These are phyloP conservation scores for Vigna reflexopilosa DNA, from an alignment of 306 rosid species.

Conservation along the genomic window DNA sequence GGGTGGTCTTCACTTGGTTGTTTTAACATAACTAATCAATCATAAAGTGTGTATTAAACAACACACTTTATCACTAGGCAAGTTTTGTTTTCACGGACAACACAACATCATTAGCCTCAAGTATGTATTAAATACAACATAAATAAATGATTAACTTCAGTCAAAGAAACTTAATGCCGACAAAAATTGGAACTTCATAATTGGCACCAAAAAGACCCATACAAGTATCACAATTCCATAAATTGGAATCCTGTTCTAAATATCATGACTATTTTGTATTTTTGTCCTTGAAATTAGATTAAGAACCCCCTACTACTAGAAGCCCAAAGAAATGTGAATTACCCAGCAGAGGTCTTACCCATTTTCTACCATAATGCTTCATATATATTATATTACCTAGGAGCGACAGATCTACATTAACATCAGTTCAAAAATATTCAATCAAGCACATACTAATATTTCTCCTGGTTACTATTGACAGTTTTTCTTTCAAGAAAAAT, in stretches of 20 bases:
- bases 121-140: not conserved
- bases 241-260: not conserved
- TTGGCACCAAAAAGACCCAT: not conserved
- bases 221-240: not conserved
- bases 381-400: not conserved
- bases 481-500: slow-evolving; percentile 22
- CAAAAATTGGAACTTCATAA: not conserved
- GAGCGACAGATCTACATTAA: not conserved
- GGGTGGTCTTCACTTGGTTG: slow-evolving; percentile 17
- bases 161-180: not conserved
- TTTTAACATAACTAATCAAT: slow-evolving; percentile 8
- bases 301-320: not conserved
- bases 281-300: not conserved
- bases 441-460: slow-evolving; percentile 6
- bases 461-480: slow-evolving; percentile 13
- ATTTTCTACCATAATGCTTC: slow-evolving; percentile 2
- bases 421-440: not conserved
- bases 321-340: not conserved
- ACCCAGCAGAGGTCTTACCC: not conserved
- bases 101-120: not conserved
- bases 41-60: not conserved
- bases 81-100: not conserved
- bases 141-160: not conserved
- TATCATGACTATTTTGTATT: not conserved
- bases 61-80: not conserved